Evolutionary conservation across 148 eudicot genomes (phyloP).

Genomic region (Chenopodium berlandieri): DNA sequence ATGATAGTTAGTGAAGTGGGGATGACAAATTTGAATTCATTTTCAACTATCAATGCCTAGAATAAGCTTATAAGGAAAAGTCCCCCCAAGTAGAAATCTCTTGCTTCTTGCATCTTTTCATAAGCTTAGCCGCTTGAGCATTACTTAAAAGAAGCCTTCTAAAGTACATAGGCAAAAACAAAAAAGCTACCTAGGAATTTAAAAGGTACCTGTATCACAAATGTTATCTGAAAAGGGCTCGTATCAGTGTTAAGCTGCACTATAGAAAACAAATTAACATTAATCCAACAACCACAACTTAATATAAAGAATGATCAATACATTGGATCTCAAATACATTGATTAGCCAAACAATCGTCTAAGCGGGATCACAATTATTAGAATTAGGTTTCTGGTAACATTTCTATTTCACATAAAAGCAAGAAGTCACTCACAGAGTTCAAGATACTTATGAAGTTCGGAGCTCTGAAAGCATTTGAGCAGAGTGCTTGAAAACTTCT

Average conservation of each 20-base stretch:
- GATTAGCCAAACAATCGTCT: too few relatives aligned
- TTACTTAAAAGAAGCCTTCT: not conserved
- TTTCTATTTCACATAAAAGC: not conserved
- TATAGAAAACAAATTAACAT: conserved; percentile 19
- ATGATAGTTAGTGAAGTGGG: too few relatives aligned
- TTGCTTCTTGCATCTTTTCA: not conserved
- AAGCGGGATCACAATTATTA: too few relatives aligned
- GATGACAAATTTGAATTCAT: too few relatives aligned
- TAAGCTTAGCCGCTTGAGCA: not conserved
- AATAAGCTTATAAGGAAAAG: too few relatives aligned
- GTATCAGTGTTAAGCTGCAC: conserved; percentile 92
- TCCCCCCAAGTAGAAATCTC: not conserved
- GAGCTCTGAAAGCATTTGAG: too few relatives aligned
- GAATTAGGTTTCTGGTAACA: too few relatives aligned
- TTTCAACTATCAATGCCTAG: too few relatives aligned
- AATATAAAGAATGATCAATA: not conserved
- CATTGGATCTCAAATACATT: not conserved
- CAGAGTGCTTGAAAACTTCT: too few relatives aligned
- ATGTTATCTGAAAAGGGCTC: conserved; percentile 95
- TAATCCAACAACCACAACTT: not conserved
- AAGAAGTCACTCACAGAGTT: not conserved
- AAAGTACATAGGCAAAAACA: not conserved
- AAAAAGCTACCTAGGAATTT: not conserved
- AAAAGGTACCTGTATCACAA: conserved; percentile 84
- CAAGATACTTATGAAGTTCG: too few relatives aligned